Evolutionary conservation across 805 yeast species (phyloP).

Genomic region (Candida parachauliodes): DNA sequence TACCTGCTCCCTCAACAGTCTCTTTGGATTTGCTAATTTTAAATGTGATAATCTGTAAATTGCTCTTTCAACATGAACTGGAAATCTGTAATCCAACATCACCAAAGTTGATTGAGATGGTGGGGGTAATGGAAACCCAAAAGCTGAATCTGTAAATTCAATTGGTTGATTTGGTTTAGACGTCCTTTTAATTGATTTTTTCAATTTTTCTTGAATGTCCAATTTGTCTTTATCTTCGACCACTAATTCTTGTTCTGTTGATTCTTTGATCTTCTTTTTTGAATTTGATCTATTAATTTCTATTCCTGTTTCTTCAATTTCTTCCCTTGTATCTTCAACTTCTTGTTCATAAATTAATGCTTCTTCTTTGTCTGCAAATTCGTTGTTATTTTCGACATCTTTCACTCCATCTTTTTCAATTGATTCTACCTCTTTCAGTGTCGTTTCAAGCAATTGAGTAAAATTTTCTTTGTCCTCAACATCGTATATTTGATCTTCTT

Average conservation of each 20-base stretch:
- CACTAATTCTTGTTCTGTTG: slow-evolving; percentile 10
- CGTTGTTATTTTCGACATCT: not conserved
- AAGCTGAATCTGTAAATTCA: slow-evolving; percentile 68
- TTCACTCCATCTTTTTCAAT: not conserved
- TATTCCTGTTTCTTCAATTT: not conserved
- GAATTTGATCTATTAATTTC: not conserved
- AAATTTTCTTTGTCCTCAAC: slow-evolving; percentile 9
- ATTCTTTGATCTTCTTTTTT: slow-evolving; percentile 2
- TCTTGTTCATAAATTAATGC: slow-evolving; percentile 5
- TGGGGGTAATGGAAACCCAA: slow-evolving; percentile 85
- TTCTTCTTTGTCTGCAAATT: slow-evolving; percentile 3
- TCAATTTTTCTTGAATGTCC: slow-evolving; percentile 42
- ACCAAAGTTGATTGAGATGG: slow-evolving; percentile 70
- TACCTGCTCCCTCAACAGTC: slow-evolving; percentile 91
- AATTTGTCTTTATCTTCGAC: slow-evolving; percentile 19
- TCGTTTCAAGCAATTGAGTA: not conserved
- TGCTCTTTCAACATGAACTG: slow-evolving; percentile 94
- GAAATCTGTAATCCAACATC: slow-evolving; percentile 83
- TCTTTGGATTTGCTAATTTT: slow-evolving; percentile 88
- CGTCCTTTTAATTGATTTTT: slow-evolving; percentile 37
- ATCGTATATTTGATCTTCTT: not conserved
- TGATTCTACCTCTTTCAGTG: no score
- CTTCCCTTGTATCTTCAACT: not conserved
- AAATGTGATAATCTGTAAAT: slow-evolving; percentile 88
- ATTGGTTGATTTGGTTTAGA: slow-evolving; percentile 45